Conservation (phyloP, 306 rosid species). For the Quercus alba region DNA sequence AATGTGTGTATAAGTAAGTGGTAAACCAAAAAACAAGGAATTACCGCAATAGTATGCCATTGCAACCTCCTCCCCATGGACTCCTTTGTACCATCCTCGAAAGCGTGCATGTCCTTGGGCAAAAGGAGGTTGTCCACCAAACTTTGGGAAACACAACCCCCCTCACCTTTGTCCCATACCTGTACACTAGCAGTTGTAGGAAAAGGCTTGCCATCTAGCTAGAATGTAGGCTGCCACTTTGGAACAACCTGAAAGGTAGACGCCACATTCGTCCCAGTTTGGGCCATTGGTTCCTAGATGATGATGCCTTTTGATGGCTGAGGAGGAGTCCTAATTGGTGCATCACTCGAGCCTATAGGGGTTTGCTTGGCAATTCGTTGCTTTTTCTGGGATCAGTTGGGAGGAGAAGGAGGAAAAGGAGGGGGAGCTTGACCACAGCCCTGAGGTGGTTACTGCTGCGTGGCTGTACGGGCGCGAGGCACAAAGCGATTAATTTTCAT, state of each 20-base stretch:
- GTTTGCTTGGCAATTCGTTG: accelerated
- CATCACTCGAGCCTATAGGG: accelerated
- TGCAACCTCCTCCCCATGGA: too few relatives aligned
- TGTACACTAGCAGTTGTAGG: accelerated
- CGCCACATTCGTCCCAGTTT: accelerated
- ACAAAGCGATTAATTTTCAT: accelerated
- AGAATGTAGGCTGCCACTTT: accelerated
- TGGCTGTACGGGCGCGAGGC: accelerated
- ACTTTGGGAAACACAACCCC: too few relatives aligned
- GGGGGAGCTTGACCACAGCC: too few relatives aligned
- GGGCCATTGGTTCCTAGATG: accelerated
- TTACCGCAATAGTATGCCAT: too few relatives aligned
- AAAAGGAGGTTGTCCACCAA: too few relatives aligned
- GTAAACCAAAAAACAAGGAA: too few relatives aligned
- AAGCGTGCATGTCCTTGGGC: accelerated
- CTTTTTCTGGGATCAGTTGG: accelerated
- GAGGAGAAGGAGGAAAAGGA: too few relatives aligned
- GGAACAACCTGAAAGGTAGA: accelerated
- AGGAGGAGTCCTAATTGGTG: too few relatives aligned
- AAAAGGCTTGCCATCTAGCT: accelerated
- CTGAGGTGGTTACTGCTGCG: accelerated
- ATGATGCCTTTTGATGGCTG: too few relatives aligned
- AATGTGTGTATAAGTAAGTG: too few relatives aligned
- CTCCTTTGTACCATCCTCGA: too few relatives aligned
- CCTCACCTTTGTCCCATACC: too few relatives aligned